Conservation (phyloP, 164 flowering plant genomes). For the Vitis riparia region DNA sequence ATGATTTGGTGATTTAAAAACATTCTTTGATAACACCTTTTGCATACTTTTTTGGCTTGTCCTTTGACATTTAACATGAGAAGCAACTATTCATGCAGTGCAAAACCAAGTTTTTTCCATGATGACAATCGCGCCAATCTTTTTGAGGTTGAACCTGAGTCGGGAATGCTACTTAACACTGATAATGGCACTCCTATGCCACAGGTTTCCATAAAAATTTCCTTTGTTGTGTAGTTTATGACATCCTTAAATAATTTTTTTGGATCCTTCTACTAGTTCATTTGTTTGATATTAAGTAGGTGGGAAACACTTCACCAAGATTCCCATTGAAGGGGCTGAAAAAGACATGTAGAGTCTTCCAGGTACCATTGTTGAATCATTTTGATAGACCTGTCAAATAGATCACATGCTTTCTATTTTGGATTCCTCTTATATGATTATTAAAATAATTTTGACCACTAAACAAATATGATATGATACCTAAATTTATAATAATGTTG, state of each 20-base stretch:
- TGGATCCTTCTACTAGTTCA: conserved; percentile 4
- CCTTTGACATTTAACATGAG: neutral
- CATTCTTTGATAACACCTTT: too few species aligned
- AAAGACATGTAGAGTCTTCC: conserved; percentile 66
- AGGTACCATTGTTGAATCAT: conserved; percentile 40
- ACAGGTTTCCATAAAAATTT: conserved; percentile 46
- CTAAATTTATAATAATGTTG: conserved; percentile 8
- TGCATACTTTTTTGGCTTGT: too few species aligned
- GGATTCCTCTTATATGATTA: neutral
- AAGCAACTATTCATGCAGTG: conserved; percentile 39
- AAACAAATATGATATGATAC: neutral
- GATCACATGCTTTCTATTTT: too few species aligned
- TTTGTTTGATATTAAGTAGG: conserved; percentile 33
- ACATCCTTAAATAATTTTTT: neutral
- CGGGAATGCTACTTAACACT: conserved; percentile 89
- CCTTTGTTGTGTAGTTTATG: neutral
- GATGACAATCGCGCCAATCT: conserved; percentile 80
- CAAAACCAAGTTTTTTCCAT: conserved; percentile 91
- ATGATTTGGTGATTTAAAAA: too few species aligned
- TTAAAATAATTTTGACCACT: neutral
- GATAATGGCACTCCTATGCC: conserved; percentile 90
- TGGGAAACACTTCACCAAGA: conserved; percentile 50
- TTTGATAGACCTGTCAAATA: neutral
- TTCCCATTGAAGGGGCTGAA: conserved; percentile 35
- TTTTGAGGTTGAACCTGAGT: conserved; percentile 86